phyloP scores from a whole-genome alignment of 257 asterid species.

The Asclepias syriaca region DNA sequence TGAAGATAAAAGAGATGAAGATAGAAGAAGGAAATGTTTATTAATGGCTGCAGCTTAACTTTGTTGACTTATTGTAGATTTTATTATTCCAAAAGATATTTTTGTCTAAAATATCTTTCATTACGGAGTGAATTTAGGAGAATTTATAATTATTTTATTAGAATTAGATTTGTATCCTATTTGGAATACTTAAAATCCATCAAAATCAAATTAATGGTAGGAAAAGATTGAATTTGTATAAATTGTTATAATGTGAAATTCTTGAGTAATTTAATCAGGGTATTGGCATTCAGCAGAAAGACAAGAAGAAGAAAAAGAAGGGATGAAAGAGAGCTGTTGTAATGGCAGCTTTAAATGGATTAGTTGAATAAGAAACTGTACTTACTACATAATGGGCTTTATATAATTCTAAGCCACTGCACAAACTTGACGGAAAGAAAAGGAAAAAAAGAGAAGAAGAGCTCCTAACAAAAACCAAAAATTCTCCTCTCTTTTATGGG shows the following conservation, averaged over 20 bases:
- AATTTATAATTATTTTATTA: too few species aligned
- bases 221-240: too few species aligned
- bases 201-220: too few species aligned
- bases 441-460: neutral
- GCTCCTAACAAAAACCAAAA: constrained; percentile 13
- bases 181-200: too few species aligned
- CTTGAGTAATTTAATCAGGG: too few species aligned
- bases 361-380: constrained; percentile 7
- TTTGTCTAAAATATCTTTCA: neutral
- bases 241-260: too few species aligned
- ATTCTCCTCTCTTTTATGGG: neutral
- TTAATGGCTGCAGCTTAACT: too few species aligned
- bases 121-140: neutral
- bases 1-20: neutral
- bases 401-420: neutral
- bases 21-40: neutral
- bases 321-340: neutral
- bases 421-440: neutral
- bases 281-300: too few species aligned
- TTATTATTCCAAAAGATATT: neutral
- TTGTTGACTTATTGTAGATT: neutral
- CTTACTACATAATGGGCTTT: neutral
- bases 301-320: too few species aligned
- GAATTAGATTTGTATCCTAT: too few species aligned
- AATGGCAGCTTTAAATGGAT: constrained; percentile 1